Evolutionary conservation across 495 filamentous ascomycete species (phyloP), one percentile per base, ranked within the genome.

Genomic region (Podospora pseudoanserina): DNA sequence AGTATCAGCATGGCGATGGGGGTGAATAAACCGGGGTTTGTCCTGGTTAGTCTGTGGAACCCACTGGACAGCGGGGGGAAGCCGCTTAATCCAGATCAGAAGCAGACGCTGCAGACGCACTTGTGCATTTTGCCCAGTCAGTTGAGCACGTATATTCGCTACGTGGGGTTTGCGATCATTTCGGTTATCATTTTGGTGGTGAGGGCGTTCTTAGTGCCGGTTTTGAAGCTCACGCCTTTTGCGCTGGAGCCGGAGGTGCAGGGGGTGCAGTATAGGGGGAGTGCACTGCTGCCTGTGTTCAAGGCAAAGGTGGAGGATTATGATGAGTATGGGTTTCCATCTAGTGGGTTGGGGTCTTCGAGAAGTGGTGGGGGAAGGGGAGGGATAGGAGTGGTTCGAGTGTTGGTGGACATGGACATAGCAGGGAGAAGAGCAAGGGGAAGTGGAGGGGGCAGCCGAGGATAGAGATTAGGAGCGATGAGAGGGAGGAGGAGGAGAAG

Each of bases 1-100:
- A 91, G 88, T 70, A 83, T 96, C 54, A 93, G 88, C 70, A 97
- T 92, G 92, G 92, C 93, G 5, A 98, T 98, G 95, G 94, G 96
- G n/a, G 91, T 99, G 26, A 85, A 90, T 0, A 87, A 86, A 30
- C 96, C 96, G 0, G 96, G 93, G 11, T 94, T 99, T 75, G 77
- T 94, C 28, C 86, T 97, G 74, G 85, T 94, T 6, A 96, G 92
- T 73, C 81, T 98, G 60, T 97, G 92, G 88, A 98, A 98, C 72
- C 95, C 94, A 0, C 83, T 96, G 68, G 89, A 91, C 72, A 83
- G 77, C 0, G 68, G 81, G 13, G 91, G 92, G 53, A 84, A 86
- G 27, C 79, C 88, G 0, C 71, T 90, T 0, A 75, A 79, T 5
- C 78, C 78, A 2, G 67, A 72, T 16, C 79, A 71, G 11, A 72